phyloP scores from a whole-genome alignment of 1,284 basidiomycete species.

The Inonotus obliquus region DNA sequence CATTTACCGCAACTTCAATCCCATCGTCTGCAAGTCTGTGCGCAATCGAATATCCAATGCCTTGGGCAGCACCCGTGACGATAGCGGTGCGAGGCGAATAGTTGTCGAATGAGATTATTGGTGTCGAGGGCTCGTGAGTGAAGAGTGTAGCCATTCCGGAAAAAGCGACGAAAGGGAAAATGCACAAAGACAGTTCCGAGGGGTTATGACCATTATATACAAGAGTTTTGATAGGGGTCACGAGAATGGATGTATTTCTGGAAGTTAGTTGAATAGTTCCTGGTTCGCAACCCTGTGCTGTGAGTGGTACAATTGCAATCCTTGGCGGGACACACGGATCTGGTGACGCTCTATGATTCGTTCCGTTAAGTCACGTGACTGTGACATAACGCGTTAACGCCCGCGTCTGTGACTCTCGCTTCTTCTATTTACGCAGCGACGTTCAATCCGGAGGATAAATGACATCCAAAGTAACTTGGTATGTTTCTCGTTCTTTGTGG shows the following conservation, averaged over 20 bases:
- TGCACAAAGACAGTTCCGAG: not conserved
- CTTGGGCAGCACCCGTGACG: constrained; percentile 22
- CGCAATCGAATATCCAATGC: constrained; percentile 20
- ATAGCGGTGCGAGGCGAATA: constrained; percentile 6
- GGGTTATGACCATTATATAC: not conserved
- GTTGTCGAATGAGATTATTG: not conserved
- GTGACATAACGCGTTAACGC: constrained; percentile 6
- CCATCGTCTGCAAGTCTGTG: constrained; percentile 20
- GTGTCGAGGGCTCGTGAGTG: not conserved
- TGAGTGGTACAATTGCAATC: not conserved
- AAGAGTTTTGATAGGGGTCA: not conserved
- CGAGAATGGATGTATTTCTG: too few relatives aligned
- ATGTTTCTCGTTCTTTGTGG: not conserved
- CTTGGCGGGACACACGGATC: not conserved
- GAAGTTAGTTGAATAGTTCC: too few relatives aligned
- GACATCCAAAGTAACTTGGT: constrained; percentile 12
- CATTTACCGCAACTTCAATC: constrained; percentile 20
- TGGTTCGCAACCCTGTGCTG: too few relatives aligned
- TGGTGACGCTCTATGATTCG: not conserved
- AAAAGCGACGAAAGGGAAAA: not conserved
- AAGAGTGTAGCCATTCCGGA: not conserved
- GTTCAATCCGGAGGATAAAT: not conserved
- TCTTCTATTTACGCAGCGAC: not conserved
- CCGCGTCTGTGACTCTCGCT: not conserved
- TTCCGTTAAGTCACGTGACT: not conserved